Percentiles rank a stretch among this genome's conserved stretches.
Conservation (phyloP, 169 alveolate genomes). For the Eimeria maxima region DNA sequence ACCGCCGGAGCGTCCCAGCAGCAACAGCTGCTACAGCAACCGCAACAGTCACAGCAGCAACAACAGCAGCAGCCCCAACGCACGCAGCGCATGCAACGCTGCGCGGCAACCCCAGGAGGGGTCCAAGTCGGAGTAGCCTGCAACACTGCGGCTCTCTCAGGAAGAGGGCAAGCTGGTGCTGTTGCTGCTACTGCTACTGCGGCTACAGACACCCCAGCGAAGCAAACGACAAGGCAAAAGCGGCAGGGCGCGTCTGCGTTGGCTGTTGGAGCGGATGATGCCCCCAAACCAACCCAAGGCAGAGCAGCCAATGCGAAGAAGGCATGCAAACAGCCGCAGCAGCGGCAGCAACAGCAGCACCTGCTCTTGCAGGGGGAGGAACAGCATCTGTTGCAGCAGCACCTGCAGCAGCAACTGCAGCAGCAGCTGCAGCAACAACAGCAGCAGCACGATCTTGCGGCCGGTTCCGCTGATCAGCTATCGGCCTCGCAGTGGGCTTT, state of each 20-base stretch:
- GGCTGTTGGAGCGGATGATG: not conserved
- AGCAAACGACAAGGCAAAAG: not conserved
- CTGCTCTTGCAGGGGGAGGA: not conserved
- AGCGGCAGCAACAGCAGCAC: not conserved
- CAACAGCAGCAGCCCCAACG: no score
- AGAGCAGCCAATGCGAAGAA: not conserved
- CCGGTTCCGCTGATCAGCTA: not conserved
- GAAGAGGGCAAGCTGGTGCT: not conserved
- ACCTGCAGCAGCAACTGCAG: not conserved
- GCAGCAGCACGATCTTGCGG: not conserved
- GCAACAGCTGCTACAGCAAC: conserved; percentile 17
- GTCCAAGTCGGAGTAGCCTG: not conserved
- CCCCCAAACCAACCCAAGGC: not conserved
- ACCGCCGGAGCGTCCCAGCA: not conserved
- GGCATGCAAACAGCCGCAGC: not conserved
- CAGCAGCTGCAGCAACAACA: conserved; percentile 23
- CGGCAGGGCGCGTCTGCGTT: not conserved
- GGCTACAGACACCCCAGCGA: not conserved
- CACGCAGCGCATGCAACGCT: not conserved
- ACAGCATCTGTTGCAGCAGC: not conserved
- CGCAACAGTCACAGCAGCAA: not conserved
- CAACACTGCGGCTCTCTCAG: not conserved
- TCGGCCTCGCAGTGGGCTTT: conserved; percentile 41
- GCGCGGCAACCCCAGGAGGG: no score
- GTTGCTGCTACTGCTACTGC: not conserved